Evolutionary conservation across 83 land plant species (phyloP), one percentile per base, ranked within the genome.

Genomic region (Picea abies): DNA sequence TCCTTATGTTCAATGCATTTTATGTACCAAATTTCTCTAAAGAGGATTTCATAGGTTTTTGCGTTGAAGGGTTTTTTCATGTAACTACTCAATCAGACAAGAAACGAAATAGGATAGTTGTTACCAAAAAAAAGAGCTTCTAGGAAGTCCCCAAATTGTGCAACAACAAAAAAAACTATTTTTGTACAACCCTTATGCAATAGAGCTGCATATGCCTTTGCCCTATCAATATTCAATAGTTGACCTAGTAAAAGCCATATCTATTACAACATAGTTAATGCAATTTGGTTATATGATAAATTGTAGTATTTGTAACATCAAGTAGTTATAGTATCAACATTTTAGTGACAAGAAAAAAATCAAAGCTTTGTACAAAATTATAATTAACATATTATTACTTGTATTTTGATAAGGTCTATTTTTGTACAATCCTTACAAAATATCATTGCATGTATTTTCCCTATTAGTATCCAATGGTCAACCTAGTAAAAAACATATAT

Each of bases 161-260:
- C 92, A 87, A 97, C 99, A 76, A 98, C 94, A 89, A 95, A 95
- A 32, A 98, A 96, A 80, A 88, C 89, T 84, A 97, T 83, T 76
- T 72, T 80, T 8, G 97, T 89, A 82, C 71, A 93, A 25, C 98
- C 92, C 87, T 88, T 91, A 60, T 87, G 82, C 1, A 92, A 89
- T 10, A 97, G 56, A 65, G 90, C 82, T 67, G 94, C 85, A 88
- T 97, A 97, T 25, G 84, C 60, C 61, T 83, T 79, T n/a, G 79
- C 84, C 62, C 90, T 92, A 62, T 94, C 91, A 83, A 84, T 87
- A 82, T 97, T 96, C 85, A 97, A 90, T 79, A 95, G 84, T 78
- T 90, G 92, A 23, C 99, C 99, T 97, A 65, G 80, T 41, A 75
- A 26, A 83, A 77, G 60, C 63, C 63, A 39, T 39, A 16, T 49